Evolutionary conservation across 768 basidiomycete species (phyloP).

Genomic region (Pluteus cervinus): DNA sequence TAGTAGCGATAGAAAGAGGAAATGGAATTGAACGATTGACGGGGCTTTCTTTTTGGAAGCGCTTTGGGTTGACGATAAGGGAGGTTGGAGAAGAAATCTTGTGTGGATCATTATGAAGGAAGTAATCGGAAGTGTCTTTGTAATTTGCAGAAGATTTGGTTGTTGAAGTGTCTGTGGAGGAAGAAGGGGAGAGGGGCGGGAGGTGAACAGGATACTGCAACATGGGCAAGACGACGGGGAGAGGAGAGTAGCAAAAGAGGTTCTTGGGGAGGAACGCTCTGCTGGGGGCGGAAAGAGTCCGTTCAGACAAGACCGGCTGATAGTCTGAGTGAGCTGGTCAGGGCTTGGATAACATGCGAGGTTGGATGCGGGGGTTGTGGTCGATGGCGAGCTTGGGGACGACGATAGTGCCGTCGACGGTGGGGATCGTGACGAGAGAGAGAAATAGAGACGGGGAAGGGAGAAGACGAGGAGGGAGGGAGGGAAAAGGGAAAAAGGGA

Average conservation of each 20-base stretch:
- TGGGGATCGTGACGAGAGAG: slow-evolving; percentile 15
- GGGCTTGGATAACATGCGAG: too few species aligned
- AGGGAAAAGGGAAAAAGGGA: slow-evolving; percentile 9
- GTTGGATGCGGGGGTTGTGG: slow-evolving; percentile 33
- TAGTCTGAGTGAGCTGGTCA: slow-evolving; percentile 38
- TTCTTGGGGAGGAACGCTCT: slow-evolving; percentile 19
- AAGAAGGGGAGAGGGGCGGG: slow-evolving; percentile 32
- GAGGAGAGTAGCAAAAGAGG: slow-evolving; percentile 19
- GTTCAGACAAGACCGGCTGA: slow-evolving; percentile 59
- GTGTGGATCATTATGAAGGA: slow-evolving; percentile 36
- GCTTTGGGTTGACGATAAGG: slow-evolving; percentile 25
- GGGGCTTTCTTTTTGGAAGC: slow-evolving; percentile 31
- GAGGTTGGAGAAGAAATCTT: slow-evolving; percentile 14
- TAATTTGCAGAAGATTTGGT: slow-evolving; percentile 27
- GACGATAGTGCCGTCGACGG: slow-evolving; percentile 8
- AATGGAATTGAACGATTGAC: slow-evolving; percentile 19
- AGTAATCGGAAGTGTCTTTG: slow-evolving; percentile 22
- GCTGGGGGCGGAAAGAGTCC: slow-evolving; percentile 14
- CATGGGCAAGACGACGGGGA: slow-evolving; percentile 36
- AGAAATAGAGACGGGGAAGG: slow-evolving; percentile 19
- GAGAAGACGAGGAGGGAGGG: slow-evolving; percentile 16
- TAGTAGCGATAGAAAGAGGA: slow-evolving; percentile 15
- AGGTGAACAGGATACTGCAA: slow-evolving; percentile 51
- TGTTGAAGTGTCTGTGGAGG: slow-evolving; percentile 23
- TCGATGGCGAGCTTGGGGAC: slow-evolving; percentile 6